phyloP scores from a whole-genome alignment of 257 asterid species.

The Anisodus acutangulus region DNA sequence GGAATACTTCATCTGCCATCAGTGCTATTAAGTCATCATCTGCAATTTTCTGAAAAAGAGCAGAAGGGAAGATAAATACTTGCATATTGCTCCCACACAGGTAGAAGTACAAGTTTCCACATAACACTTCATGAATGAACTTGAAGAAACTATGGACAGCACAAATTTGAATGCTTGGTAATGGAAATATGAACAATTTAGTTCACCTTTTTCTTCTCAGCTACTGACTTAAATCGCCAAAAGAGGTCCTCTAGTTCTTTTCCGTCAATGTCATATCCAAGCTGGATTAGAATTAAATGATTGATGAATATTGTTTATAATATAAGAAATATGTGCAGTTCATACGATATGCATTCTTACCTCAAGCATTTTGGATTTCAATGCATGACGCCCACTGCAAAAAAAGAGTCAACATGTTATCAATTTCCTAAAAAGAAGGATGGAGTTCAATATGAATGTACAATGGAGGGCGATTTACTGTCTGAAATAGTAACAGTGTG shows the following conservation, averaged over 20 bases:
- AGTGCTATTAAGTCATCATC: constrained; percentile 86
- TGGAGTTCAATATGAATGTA: background rate
- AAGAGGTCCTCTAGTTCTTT: constrained; percentile 88
- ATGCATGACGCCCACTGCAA: constrained; percentile 94
- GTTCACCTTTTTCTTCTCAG: constrained; percentile 88
- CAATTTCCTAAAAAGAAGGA: background rate
- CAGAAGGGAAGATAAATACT: constrained; percentile 21
- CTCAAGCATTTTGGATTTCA: constrained; percentile 89
- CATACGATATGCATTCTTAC: constrained; percentile 43
- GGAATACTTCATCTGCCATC: constrained; percentile 84
- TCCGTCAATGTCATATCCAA: constrained; percentile 86
- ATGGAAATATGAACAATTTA: background rate
- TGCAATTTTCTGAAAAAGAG: constrained; percentile 56
- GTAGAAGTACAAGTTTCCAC: background rate
- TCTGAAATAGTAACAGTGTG: background rate
- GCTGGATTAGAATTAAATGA: constrained; percentile 52
- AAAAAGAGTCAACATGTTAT: constrained; percentile 38
- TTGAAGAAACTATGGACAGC: background rate
- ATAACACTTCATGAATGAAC: background rate
- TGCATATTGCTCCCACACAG: background rate
- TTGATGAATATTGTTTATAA: background rate
- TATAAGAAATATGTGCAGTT: background rate
- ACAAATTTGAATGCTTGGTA: background rate
- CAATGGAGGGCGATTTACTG: background rate
- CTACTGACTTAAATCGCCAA: constrained; percentile 85